Evolutionary conservation across 441 rosid genomes (phyloP), one percentile per base, ranked within the genome.

Genomic region (Pelargonium australe): DNA sequence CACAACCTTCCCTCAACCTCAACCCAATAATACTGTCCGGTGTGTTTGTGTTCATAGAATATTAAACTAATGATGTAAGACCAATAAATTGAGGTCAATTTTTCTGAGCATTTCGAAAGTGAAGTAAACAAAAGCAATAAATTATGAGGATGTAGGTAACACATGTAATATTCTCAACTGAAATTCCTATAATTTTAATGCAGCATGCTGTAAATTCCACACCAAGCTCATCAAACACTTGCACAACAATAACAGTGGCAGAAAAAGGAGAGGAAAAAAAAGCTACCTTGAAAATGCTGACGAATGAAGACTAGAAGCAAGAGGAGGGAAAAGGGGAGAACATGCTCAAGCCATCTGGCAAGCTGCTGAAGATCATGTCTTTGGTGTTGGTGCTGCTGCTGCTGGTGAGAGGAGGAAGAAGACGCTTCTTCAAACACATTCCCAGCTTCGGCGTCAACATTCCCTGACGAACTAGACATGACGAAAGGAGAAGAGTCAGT

Each of bases 311-410:
- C 89, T 19, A 87, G 81, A 79, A 85, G 68, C 64, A 84, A 73
- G 17, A 87, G 84, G 81, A 87, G 70, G 14, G 86, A 76, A 78
- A 87, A 85, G 12, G 89, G 88, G 64, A 87, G 84, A 73, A 84
- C 76, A 68, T 87, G 92, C 77, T 85, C 88, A 44, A 87, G 73
- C 87, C 92, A 85, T 43, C 86, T 75, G 0, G 88, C 84, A 67
- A 82, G 76, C 66, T 79, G 85, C 79, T 82, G 92, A 61, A 87
- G 77, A 65, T 85, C 83, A 57, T 83, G 84, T 75, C 87, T 83
- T 70, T 83, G 88, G 71, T 82, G 10, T 11, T 47, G 13, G 3
- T 12, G 53, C 53, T 9, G 53, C 53, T 23, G 25, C 25, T 23
- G 25, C 1, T 47, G 53, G 2, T 4, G 8, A 5, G 60, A 53